Base-by-base conservation (phyloP, 2,329 filamentous ascomycete genomes). In the Xylaria sp. region DNA sequence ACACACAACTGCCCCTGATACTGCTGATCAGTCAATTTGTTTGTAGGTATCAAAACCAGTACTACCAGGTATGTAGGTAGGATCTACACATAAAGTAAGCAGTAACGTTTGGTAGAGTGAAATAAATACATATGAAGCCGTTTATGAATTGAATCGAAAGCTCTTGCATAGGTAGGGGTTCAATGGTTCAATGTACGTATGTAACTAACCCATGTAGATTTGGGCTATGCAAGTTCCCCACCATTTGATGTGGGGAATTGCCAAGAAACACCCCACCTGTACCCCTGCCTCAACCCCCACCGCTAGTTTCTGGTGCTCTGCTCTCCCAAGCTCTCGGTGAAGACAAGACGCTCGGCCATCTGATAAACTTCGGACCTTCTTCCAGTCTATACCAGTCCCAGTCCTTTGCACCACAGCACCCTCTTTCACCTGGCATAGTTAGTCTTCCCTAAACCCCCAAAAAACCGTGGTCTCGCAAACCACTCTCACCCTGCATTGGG, bases 231-330 rank as follows among this genome's bases (percentile, higher is more conserved):
- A n/a, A n/a, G n/a, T n/a, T n/a, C n/a, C 34, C 34, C 34, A 39
- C 34, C 39, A 18, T 43, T 9, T 6, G 39, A 43, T 43, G 39
- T 43, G 39, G 39, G 18, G 39, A 43, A n/a, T 43, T 18, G 36
- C 36, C 36, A 39, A 39, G 36, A 39, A 18, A 39, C 36, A 39
- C 36, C 13, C 36, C 36, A 39, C 36, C 8, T n/a, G 41, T 43
- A 9, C 28, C 48, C 28, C 15, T 53, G n/a, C 23, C 23, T 36
- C 18, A 12, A 20, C 39, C 34, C 46, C 65, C 65, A 67, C 65
- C 65, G 65, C 65, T 64, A 60, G 36, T 67, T 46, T 41, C 39
- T 18, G 39, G 18, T 41, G n/a, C n/a, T n/a, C n/a, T n/a, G n/a
- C n/a, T n/a, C n/a, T 41, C 30, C n/a, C 13, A 18, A 32, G 15